Evolutionary conservation across 2,329 filamentous ascomycete species (phyloP), one percentile per base, ranked within the genome.

Genomic region (Trichophyton rubrum): DNA sequence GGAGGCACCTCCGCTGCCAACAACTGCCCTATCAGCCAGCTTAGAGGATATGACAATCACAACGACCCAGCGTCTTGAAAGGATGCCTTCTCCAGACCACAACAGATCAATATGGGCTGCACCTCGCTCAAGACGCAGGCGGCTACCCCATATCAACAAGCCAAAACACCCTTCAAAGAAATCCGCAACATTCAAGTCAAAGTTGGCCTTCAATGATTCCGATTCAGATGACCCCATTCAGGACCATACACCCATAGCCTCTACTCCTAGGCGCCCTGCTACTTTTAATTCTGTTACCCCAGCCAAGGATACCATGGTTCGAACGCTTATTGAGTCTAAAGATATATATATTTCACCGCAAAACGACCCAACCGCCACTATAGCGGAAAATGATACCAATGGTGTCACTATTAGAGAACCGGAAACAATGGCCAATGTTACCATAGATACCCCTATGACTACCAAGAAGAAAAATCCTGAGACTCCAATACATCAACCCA

Each of bases 181-280:
- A 56, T 35, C 8, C 3, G 24, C 27, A 20, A 38, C 8, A 3
- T 27, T n/a, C 51, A 55, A 35, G 20, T 35, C 51, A 20, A 55
- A 55, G 20, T 9, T 15, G n/a, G 20, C 5, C 51, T 13, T 15
- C 27, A 24, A 51, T 7, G 40, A 60, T 61, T 67, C 62, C 7
- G 74, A 76, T 62, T 76, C 74, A n/a, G 74, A 76, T 63, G 74
- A 76, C 62, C 74, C 74, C 51, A 66, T 76, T 59, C 72, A 74
- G 60, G 71, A 74, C 47, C 47, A 40, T n/a, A 20, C 17, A 41
- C 35, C 56, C 2, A 35, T 55, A 38, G 35, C 27, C 15, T 35
- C 27, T 3, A 55, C 51, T 17, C 15, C 51, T 6, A 17, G 27
- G 15, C 51, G 51, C 11, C 27, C 30, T 9, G 3, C n/a, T 55